phyloP scores from a whole-genome alignment of 73 alveolate genomes.

The Symbiodinium natans region DNA sequence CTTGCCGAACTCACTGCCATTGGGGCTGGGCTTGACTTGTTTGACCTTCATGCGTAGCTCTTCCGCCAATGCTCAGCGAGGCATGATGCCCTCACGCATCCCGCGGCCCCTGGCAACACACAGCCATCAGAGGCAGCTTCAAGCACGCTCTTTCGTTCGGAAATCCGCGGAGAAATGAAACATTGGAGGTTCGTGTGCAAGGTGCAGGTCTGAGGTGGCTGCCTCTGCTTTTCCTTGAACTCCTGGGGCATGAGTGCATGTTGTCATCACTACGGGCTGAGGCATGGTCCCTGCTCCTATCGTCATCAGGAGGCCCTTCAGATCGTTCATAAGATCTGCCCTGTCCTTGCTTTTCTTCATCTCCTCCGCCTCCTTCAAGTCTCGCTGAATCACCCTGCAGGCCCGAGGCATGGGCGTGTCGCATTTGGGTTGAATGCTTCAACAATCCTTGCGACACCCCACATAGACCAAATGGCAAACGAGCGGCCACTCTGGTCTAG shows the following conservation, averaged over 20 bases:
- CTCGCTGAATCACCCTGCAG: constrained; percentile 80
- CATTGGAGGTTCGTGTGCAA: too few species aligned
- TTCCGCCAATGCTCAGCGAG: constrained; percentile 24
- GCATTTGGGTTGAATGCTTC: too few species aligned
- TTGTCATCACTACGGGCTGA: too few species aligned
- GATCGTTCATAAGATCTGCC: too few species aligned
- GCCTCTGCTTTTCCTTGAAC: constrained; percentile 11
- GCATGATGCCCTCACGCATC: constrained; percentile 69
- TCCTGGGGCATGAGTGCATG: neutral
- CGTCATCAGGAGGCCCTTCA: too few species aligned
- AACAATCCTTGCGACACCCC: too few species aligned
- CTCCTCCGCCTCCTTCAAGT: constrained; percentile 84
- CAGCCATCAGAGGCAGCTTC: neutral
- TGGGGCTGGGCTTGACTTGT: too few species aligned
- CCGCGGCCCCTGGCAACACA: constrained; percentile 27
- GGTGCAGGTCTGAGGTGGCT: neutral
- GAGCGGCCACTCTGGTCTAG: constrained; percentile 72
- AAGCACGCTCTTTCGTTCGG: too few species aligned
- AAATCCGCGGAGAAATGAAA: too few species aligned
- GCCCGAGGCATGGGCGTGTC: neutral
- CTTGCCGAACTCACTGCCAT: too few species aligned
- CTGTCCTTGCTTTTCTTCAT: constrained; percentile 31
- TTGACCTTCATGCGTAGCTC: too few species aligned
- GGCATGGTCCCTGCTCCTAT: too few species aligned
- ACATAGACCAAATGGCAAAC: neutral